phyloP scores from a whole-genome alignment of 2,329 filamentous ascomycete genomes.

The Lizonia empirigonia region DNA sequence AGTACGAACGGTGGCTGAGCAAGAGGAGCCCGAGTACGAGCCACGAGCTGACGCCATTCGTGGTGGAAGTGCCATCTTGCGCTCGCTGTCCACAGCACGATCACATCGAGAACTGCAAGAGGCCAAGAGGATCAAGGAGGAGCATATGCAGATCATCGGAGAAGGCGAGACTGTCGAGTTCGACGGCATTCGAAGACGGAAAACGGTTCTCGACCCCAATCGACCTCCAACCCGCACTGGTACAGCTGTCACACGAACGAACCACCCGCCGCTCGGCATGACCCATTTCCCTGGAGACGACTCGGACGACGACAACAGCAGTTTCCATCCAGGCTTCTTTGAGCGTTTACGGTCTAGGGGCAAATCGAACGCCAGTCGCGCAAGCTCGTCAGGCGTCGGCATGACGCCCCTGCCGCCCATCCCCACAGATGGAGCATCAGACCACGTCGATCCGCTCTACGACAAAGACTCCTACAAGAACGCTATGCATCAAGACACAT shows the following conservation, averaged over 20 bases:
- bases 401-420: conserved; percentile 33
- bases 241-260: conserved; percentile 55
- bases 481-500: conserved; percentile 54
- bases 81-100: conserved; percentile 76
- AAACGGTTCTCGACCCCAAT: conserved; percentile 59
- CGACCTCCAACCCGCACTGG: conserved; percentile 32
- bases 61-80: conserved; percentile 84
- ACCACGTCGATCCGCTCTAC: conserved; percentile 25
- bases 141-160: conserved; percentile 77
- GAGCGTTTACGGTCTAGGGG: conserved; percentile 42
- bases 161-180: conserved; percentile 87
- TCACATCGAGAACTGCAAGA: conserved; percentile 82
- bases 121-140: conserved; percentile 76
- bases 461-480: conserved; percentile 55
- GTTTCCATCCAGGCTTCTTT: conserved; percentile 58
- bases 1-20: conserved; percentile 91
- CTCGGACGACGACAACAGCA: conserved; percentile 43
- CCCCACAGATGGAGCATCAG: conserved; percentile 29
- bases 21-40: conserved; percentile 94
- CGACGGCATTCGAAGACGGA: conserved; percentile 84
- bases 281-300: conserved; percentile 76
- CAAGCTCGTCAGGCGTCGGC: conserved; percentile 22
- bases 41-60: conserved; percentile 96
- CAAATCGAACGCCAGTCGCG: conserved; percentile 41
- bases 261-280: conserved; percentile 85